Conservation (phyloP, 768 basidiomycete species). For the Cytidiella melzeri region DNA sequence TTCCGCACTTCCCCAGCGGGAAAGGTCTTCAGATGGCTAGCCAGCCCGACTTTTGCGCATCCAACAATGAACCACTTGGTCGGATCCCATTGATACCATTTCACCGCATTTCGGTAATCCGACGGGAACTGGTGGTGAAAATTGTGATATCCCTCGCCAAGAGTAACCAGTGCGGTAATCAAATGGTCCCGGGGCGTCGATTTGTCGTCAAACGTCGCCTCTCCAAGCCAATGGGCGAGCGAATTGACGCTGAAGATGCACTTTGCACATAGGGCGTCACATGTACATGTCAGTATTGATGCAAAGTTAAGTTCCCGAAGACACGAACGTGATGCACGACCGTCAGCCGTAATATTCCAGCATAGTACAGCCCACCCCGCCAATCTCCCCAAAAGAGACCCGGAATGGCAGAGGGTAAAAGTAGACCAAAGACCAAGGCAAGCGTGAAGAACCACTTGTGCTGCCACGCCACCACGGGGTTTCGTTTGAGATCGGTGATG, state of each 20-base stretch:
- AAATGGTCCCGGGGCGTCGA: constrained; percentile 88
- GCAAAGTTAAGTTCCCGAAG: too few species aligned
- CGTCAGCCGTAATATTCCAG: constrained; percentile 69
- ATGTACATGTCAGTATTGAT: too few species aligned
- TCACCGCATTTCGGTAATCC: constrained; percentile 96
- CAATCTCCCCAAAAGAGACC: constrained; percentile 84
- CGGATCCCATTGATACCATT: constrained; percentile 89
- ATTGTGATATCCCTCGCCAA: constrained; percentile 97
- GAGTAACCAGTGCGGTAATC: constrained; percentile 82
- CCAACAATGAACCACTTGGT: constrained; percentile 88
- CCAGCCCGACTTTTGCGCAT: constrained; percentile 51
- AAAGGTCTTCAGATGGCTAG: constrained; percentile 58
- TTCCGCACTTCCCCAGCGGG: constrained; percentile 72
- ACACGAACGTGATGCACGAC: constrained; percentile 88
- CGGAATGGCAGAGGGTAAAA: constrained; percentile 71
- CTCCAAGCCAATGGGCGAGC: constrained; percentile 93
- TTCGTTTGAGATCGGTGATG: constrained; percentile 78
- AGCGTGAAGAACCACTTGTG: constrained; percentile 71
- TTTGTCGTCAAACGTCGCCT: constrained; percentile 90
- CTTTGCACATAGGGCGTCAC: too few species aligned
- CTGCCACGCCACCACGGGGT: constrained; percentile 79
- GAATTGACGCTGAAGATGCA: constrained; percentile 97
- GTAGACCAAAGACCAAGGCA: constrained; percentile 63
- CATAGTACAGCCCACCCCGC: constrained; percentile 80
- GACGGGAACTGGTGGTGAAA: constrained; percentile 97